Conservation (phyloP, 176 grass and related monocot genomes). For the Carex pumila region DNA sequence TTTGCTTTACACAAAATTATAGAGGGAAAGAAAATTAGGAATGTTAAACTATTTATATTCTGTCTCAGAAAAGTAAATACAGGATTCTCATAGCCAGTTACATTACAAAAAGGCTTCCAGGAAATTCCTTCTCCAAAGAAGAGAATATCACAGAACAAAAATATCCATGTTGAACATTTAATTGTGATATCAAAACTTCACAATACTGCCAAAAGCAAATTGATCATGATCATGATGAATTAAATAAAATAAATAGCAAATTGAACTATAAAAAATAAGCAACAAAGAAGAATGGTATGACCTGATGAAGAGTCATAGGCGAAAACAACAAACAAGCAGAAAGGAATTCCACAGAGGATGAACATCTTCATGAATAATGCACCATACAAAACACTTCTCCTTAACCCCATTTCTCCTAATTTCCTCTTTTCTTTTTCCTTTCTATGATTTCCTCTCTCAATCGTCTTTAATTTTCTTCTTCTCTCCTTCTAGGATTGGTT, state of each 20-base stretch:
- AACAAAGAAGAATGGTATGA: not conserved
- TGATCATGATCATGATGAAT: not conserved
- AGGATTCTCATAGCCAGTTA: not conserved
- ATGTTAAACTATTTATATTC: not conserved
- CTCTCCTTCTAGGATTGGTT: not conserved
- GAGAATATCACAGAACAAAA: not conserved
- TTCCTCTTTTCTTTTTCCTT: not conserved
- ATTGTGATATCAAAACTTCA: not conserved
- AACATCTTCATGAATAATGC: conserved; percentile 2
- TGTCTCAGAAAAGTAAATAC: not conserved
- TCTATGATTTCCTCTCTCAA: not conserved
- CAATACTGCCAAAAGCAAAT: not conserved
- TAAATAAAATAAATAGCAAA: not conserved
- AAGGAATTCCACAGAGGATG: not conserved
- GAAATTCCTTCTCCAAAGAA: not conserved
- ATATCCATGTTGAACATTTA: not conserved
- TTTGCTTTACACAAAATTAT: not conserved
- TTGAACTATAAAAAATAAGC: not conserved
- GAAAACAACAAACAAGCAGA: conserved; percentile 2
- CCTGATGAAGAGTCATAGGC: not conserved
- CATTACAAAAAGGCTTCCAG: not conserved
- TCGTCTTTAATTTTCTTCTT: not conserved
- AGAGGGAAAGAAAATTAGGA: not conserved
- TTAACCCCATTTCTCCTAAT: not conserved
- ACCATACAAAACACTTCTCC: not conserved